A percentile compares a stretch with the other conserved stretches of the same genome.
Conservation (phyloP, 83 land plant genomes). For the Picea abies region DNA sequence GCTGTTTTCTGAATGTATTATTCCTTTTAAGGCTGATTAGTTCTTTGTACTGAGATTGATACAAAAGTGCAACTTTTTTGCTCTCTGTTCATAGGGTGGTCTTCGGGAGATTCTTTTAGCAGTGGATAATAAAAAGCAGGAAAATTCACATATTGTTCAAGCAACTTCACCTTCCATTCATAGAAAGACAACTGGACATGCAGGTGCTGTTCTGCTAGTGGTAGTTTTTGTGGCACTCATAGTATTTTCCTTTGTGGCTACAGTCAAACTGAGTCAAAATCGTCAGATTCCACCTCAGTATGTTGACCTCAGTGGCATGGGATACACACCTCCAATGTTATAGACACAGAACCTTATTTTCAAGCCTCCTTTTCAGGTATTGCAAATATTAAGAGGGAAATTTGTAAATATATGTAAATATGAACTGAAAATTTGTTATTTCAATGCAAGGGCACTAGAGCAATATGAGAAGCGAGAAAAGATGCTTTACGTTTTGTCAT, state of each 20-base stretch:
- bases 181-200: constrained; percentile 22
- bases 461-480: not conserved
- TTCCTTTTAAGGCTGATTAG: not conserved
- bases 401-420: not conserved
- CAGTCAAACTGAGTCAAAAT: constrained; percentile 28
- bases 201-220: constrained; percentile 26
- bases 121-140: constrained; percentile 19
- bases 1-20: not conserved
- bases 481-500: too few relatives aligned
- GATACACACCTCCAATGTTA: constrained; percentile 41
- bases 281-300: constrained; percentile 35
- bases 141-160: constrained; percentile 20
- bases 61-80: not conserved
- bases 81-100: constrained; percentile 24
- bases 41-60: too few relatives aligned
- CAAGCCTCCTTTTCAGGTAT: not conserved
- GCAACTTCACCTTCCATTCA: constrained; percentile 13
- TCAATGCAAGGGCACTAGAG: not conserved
- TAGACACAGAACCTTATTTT: constrained; percentile 5
- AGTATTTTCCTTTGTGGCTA: constrained; percentile 35
- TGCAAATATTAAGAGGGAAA: not conserved
- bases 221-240: constrained; percentile 28
- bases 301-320: constrained; percentile 46
- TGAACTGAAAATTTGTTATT: not conserved
- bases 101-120: constrained; percentile 29